Evolutionary conservation across 371 early-diverging fungal species (phyloP).

Genomic region (Batrachochytrium dendrobatidis): DNA sequence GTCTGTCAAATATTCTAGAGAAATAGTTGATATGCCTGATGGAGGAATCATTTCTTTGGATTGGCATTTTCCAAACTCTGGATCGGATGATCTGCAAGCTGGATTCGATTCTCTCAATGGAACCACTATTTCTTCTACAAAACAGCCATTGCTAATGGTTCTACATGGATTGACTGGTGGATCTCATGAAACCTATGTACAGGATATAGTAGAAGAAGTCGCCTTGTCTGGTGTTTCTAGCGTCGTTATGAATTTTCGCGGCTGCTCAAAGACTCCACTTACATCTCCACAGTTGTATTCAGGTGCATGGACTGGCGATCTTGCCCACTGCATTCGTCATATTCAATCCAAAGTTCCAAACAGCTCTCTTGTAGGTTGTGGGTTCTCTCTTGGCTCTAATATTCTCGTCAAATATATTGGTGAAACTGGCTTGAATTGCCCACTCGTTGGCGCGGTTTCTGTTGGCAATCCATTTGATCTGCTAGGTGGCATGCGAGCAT

Average conservation of each 20-base stretch:
- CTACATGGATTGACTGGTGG: conserved; percentile 90
- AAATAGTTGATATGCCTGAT: conserved; percentile 62
- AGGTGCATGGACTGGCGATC: conserved; percentile 78
- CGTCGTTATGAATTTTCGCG: conserved; percentile 84
- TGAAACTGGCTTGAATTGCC: conserved; percentile 69
- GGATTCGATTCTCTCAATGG: too few relatives aligned
- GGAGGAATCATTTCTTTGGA: conserved; percentile 83
- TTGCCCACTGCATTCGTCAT: conserved; percentile 43
- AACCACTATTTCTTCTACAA: conserved; percentile 45
- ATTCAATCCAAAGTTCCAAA: conserved; percentile 52
- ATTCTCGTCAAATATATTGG: conserved; percentile 85
- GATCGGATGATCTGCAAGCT: too few relatives aligned
- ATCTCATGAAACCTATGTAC: conserved; percentile 77
- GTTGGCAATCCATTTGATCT: conserved; percentile 82
- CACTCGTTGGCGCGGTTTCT: conserved; percentile 65
- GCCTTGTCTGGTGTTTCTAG: conserved; percentile 53
- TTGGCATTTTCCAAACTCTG: too few relatives aligned
- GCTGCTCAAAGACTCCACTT: conserved; percentile 71
- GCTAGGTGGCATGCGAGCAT: conserved; percentile 26
- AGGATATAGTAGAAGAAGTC: conserved; percentile 54
- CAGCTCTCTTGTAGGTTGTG: conserved; percentile 67
- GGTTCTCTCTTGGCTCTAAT: conserved; percentile 88
- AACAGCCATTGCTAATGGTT: conserved; percentile 50
- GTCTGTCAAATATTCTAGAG: conserved; percentile 33
- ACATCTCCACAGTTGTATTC: conserved; percentile 72